Conservation (phyloP, 257 asterid genomes). For the Eucommia ulmoides region DNA sequence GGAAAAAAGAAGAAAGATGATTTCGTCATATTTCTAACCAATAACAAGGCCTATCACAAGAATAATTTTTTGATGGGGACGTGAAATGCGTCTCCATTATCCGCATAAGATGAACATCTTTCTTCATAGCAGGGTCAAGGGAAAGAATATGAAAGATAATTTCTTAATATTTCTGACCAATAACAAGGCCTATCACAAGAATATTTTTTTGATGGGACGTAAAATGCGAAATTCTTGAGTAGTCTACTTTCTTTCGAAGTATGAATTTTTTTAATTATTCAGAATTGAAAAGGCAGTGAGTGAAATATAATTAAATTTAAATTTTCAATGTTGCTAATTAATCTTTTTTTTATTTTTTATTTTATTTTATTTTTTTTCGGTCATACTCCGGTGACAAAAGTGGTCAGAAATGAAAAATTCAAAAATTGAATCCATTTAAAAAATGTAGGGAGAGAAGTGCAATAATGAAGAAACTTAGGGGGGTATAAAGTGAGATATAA, state of each 20-base stretch:
- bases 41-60: background rate
- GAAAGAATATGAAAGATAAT: background rate
- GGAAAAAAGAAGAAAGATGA: background rate
- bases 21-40: background rate
- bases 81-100: background rate
- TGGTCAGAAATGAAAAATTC: background rate
- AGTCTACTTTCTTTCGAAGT: no score
- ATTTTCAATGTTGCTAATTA: background rate
- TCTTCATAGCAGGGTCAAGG: background rate
- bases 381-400: background rate
- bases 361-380: background rate
- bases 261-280: no score
- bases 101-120: background rate
- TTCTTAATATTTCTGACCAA: background rate
- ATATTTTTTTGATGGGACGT: background rate
- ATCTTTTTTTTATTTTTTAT: background rate
- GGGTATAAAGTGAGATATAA: conserved; percentile 11
- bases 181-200: background rate
- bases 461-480: conserved; percentile 3
- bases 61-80: background rate
- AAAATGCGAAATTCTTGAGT: no score
- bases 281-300: background rate
- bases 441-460: conserved; percentile 14
- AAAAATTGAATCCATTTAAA: background rate
- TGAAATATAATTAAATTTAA: no score